Conservation (phyloP, 495 filamentous ascomycete species). For the Aspergillus kassunensis region DNA sequence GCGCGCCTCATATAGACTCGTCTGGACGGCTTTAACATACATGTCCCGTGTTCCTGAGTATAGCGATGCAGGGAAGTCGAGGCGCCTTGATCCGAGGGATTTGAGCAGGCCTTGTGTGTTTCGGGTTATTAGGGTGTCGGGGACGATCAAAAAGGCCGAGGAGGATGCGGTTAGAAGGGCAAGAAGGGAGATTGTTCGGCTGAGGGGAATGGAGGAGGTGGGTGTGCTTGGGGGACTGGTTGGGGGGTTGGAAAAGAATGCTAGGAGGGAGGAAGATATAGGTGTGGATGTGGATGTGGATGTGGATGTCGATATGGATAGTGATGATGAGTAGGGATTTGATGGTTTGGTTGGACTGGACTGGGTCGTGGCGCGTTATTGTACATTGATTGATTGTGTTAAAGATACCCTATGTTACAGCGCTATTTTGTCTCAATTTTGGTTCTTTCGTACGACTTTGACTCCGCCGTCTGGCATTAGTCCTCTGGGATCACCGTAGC, state of each 20-base stretch:
- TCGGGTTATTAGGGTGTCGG: conserved; percentile 85
- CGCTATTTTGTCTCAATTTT: background rate
- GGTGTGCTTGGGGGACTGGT: conserved; percentile 39
- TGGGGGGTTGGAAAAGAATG: conserved; percentile 15
- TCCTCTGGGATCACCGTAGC: conserved; percentile 30
- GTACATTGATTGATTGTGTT: conserved; percentile 19
- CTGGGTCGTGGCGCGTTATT: conserved; percentile 4
- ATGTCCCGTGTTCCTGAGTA: conserved; percentile 63
- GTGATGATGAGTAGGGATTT: conserved; percentile 26
- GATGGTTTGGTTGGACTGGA: background rate
- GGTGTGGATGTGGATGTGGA: conserved; percentile 42
- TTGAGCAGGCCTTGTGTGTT: conserved; percentile 60
- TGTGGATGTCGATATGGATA: conserved; percentile 49
- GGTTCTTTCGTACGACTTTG: conserved; percentile 42
- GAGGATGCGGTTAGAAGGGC: conserved; percentile 80
- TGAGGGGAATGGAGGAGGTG: conserved; percentile 44
- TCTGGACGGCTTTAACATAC: conserved; percentile 85
- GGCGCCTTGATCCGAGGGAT: conserved; percentile 35
- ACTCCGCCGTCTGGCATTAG: conserved; percentile 43
- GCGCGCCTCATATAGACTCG: conserved; percentile 72
- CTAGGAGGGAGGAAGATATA: background rate
- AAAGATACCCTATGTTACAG: conserved; percentile 41
- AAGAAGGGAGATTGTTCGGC: conserved; percentile 62
- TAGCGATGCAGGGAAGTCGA: conserved; percentile 8
- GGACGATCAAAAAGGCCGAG: conserved; percentile 89